phyloP scores from a whole-genome alignment of 225 moss, liverwort and hornwort genomes.

The Lunularia cruciata region DNA sequence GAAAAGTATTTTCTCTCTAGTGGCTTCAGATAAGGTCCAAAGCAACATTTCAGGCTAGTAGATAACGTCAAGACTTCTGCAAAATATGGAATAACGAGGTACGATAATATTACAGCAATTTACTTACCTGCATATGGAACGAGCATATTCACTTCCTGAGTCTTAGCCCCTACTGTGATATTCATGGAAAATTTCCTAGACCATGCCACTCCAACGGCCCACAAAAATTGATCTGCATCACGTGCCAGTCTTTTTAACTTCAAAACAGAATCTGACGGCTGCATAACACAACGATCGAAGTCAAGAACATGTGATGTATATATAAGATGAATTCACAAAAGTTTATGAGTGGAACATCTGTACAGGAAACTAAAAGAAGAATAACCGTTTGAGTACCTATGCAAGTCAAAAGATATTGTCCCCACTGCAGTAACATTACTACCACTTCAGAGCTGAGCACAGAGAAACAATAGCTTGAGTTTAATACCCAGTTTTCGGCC shows the following conservation, averaged over 20 bases:
- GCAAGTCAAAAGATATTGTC: too few relatives aligned
- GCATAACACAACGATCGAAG: constrained; percentile 27
- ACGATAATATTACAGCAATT: background rate
- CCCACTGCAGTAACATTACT: too few relatives aligned
- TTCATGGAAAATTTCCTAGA: constrained; percentile 72
- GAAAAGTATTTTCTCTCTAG: background rate
- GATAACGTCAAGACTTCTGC: background rate
- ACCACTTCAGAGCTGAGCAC: too few relatives aligned
- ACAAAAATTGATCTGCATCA: constrained; percentile 75
- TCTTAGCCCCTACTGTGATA: constrained; percentile 61
- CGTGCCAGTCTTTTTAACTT: constrained; percentile 89
- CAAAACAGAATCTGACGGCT: constrained; percentile 74
- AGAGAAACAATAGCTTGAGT: background rate
- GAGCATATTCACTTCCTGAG: constrained; percentile 85
- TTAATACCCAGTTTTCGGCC: constrained; percentile 78
- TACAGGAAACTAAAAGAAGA: too few relatives aligned
- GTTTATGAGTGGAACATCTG: too few relatives aligned
- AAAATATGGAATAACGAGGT: background rate
- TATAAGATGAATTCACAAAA: background rate
- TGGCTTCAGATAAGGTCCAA: too few relatives aligned
- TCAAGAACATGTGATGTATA: background rate
- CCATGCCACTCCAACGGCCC: constrained; percentile 85
- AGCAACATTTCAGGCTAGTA: too few relatives aligned
- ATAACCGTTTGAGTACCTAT: too few relatives aligned
- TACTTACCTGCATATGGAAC: constrained; percentile 84